Percentiles rank a stretch among this genome's conserved stretches.
Evolutionary conservation across 2,329 filamentous ascomycete species (phyloP).

Genomic region (Penicillium psychrosexuale): DNA sequence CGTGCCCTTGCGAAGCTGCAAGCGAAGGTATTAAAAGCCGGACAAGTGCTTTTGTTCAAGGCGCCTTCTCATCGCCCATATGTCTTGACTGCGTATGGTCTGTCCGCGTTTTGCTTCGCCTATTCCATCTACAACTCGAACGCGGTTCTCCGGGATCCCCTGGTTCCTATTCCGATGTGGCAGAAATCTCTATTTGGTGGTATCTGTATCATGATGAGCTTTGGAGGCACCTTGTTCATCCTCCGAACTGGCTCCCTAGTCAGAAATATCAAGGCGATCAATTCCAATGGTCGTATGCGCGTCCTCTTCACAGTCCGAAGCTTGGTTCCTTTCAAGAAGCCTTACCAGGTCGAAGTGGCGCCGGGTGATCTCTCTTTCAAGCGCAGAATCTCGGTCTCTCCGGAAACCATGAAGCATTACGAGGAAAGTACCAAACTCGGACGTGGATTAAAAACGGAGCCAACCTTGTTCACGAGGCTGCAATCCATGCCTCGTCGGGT

Average conservation of each 20-base stretch:
- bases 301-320: conserved; percentile 38
- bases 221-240: conserved; percentile 60
- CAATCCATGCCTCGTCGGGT: conserved; percentile 32
- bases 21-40: conserved; percentile 37
- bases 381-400: conserved; percentile 35
- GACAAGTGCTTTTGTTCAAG: conserved; percentile 62
- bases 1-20: conserved; percentile 46
- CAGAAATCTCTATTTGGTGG: conserved; percentile 57
- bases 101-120: conserved; percentile 53
- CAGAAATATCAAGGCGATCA: conserved; percentile 55
- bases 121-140: conserved; percentile 54
- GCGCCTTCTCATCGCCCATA: conserved; percentile 63
- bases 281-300: conserved; percentile 28
- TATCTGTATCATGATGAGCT: conserved; percentile 59
- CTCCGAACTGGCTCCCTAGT: conserved; percentile 59
- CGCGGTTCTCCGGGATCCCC: conserved; percentile 49
- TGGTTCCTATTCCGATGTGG: conserved; percentile 55
- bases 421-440: conserved; percentile 18
- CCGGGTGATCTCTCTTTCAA: conserved; percentile 21
- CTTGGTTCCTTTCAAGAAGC: conserved; percentile 39
- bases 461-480: conserved; percentile 31
- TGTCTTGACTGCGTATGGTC: conserved; percentile 58
- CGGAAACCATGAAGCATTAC: conserved; percentile 23
- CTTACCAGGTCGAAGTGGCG: conserved; percentile 31
- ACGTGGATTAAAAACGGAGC: conserved; percentile 9